Evolutionary conservation across 1,139 yeast species (phyloP).

Genomic region (Lodderomyces jiufengensis): DNA sequence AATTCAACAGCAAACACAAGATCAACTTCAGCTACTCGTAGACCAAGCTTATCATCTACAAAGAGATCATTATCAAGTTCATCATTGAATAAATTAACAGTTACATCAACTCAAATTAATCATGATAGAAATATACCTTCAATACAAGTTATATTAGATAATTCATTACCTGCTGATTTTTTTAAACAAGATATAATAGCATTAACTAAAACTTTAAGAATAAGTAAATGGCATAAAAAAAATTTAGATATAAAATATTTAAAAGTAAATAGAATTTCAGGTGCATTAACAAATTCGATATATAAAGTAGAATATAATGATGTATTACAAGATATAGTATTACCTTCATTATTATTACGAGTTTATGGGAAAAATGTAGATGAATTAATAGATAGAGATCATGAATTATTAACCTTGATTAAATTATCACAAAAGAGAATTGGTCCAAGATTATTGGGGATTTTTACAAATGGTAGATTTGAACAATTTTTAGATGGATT

Average conservation of each 20-base stretch:
- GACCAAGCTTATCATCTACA: slow-evolving; percentile 30
- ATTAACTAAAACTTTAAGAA: slow-evolving; percentile 57
- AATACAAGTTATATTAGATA: slow-evolving; percentile 52
- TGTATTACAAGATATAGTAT: slow-evolving; percentile 20
- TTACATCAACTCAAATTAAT: slow-evolving; percentile 29
- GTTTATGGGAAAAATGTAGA: slow-evolving; percentile 92
- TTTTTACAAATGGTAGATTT: slow-evolving; percentile 85
- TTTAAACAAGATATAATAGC: slow-evolving; percentile 78
- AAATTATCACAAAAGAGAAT: slow-evolving; percentile 74
- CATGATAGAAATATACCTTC: slow-evolving; percentile 34
- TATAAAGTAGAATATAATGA: slow-evolving; percentile 56
- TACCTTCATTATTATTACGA: slow-evolving; percentile 59
- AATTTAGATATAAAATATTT: slow-evolving; percentile 45
- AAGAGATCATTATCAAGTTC: slow-evolving; percentile 26
- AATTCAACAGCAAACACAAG: slow-evolving; percentile 33
- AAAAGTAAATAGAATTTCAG: slow-evolving; percentile 61
- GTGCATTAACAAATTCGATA: slow-evolving; percentile 91
- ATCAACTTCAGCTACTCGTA: slow-evolving; percentile 33
- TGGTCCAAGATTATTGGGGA: slow-evolving; percentile 87
- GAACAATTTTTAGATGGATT: slow-evolving; percentile 88
- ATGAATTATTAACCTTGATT: slow-evolving; percentile 68
- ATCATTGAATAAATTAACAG: slow-evolving; percentile 22
- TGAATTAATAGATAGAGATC: slow-evolving; percentile 79
- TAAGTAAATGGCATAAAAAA: slow-evolving; percentile 73
- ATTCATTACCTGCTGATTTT: slow-evolving; percentile 74